These are phyloP conservation scores for Biscogniauxia marginata DNA, from an alignment of 2,329 filamentous ascomycete species.

Conservation along the genomic window DNA sequence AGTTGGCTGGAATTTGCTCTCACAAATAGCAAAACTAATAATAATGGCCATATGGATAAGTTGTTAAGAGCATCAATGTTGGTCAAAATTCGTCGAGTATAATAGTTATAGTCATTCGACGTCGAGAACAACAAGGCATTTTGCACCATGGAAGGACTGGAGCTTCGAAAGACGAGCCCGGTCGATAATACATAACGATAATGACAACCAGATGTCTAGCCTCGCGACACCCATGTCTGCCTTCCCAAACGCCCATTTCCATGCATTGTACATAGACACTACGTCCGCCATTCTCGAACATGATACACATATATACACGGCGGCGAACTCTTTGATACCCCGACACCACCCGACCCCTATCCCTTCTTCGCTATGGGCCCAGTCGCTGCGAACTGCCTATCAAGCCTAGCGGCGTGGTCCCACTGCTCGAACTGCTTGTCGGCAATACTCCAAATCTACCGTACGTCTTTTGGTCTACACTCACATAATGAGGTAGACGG, in stretches of 20 bases:
- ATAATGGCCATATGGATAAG: neutral
- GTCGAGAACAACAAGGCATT: too few species aligned
- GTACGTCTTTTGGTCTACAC: constrained; percentile 93
- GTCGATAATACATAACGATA: neutral
- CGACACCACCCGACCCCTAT: too few species aligned
- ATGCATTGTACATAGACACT: neutral
- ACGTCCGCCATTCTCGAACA: neutral
- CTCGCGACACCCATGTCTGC: neutral
- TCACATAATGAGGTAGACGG: constrained; percentile 86
- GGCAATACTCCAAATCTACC: constrained; percentile 89
- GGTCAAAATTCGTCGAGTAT: too few species aligned
- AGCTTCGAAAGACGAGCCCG: neutral
- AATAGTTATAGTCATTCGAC: too few species aligned
- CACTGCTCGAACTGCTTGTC: constrained; percentile 42
- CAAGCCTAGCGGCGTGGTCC: constrained; percentile 56
- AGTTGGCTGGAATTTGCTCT: too few species aligned
- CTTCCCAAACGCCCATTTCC: neutral
- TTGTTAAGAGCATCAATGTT: too few species aligned
- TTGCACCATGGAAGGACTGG: neutral
- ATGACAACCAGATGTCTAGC: neutral
- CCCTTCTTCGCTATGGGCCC: constrained; percentile 52
- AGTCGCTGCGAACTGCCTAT: constrained; percentile 66
- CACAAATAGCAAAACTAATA: neutral
- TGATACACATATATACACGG: neutral
- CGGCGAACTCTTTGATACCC: neutral